These are phyloP conservation scores for Pseudozyma sp. DNA, from an alignment of 1,284 basidiomycete species.

Conservation along the genomic window DNA sequence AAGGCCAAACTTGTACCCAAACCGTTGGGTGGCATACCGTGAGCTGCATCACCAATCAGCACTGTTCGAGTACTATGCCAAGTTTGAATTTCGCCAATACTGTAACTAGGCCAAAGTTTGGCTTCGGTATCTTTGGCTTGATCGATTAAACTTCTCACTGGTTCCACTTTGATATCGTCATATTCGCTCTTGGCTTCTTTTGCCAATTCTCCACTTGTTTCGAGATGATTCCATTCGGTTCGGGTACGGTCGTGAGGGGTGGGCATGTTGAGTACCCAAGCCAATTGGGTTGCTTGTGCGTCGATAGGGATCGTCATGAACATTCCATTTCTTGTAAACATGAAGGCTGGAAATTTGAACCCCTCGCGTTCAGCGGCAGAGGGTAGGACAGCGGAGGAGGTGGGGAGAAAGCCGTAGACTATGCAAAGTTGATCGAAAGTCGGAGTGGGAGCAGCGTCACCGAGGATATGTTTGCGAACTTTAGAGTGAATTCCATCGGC, in stretches of 20 bases:
- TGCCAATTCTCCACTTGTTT: background rate
- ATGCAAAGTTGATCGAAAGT: background rate
- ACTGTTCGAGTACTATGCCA: background rate
- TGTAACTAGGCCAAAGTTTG: background rate
- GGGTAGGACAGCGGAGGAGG: background rate
- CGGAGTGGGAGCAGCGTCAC: background rate
- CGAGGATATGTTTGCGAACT: background rate
- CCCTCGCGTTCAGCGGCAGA: background rate
- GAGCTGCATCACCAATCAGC: background rate
- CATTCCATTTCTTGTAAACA: background rate
- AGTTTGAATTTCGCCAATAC: background rate
- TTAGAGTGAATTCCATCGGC: background rate
- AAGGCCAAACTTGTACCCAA: background rate
- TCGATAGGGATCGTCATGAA: background rate
- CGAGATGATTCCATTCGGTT: background rate
- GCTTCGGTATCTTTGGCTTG: background rate
- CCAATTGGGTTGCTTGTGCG: background rate
- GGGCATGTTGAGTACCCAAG: background rate
- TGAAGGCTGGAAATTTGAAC: background rate
- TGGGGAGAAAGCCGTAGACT: background rate
- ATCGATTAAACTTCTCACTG: background rate
- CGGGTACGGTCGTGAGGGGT: background rate
- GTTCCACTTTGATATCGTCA: background rate
- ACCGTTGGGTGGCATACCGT: background rate
- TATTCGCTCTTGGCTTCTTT: background rate